Conservation (phyloP, 306 rosid genomes). For the Begonia fuchsioides region DNA sequence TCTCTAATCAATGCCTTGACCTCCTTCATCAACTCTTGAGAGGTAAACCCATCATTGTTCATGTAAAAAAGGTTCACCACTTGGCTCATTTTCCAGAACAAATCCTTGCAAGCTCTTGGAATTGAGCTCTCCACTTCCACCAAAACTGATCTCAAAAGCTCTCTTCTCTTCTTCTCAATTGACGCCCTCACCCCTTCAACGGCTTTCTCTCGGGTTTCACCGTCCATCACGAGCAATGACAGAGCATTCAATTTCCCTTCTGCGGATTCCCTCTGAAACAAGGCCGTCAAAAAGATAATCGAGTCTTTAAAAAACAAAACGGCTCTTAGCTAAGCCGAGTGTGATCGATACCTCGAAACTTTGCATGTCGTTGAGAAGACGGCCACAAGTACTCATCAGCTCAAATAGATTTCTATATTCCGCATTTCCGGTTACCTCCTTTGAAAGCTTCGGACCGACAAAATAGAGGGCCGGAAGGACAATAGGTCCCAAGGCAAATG, state of each 20-base stretch:
- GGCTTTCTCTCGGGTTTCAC: constrained; percentile 26
- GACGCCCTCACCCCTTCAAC: constrained; percentile 21
- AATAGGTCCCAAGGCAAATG: constrained; percentile 65
- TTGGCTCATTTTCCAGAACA: constrained; percentile 71
- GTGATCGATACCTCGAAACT: constrained; percentile 33
- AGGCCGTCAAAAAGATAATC: not conserved
- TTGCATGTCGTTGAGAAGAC: constrained; percentile 60
- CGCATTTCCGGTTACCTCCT: constrained; percentile 15
- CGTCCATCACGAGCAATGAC: constrained; percentile 23
- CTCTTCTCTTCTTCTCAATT: constrained; percentile 30
- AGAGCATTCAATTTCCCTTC: constrained; percentile 70
- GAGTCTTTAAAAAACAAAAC: not conserved
- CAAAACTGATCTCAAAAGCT: constrained; percentile 51
- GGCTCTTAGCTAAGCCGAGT: not conserved
- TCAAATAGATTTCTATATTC: constrained; percentile 34
- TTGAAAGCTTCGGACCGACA: constrained; percentile 60
- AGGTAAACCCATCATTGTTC: constrained; percentile 66
- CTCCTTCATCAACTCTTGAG: constrained; percentile 32
- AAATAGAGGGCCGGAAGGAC: constrained; percentile 71
- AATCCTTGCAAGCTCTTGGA: constrained; percentile 75
- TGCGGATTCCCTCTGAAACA: constrained; percentile 54
- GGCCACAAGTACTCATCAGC: constrained; percentile 51
- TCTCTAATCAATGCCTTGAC: constrained; percentile 36
- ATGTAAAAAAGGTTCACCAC: constrained; percentile 50
- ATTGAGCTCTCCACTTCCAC: constrained; percentile 34